phyloP scores from a whole-genome alignment of 306 rosid species.

The Rosa chinensis region DNA sequence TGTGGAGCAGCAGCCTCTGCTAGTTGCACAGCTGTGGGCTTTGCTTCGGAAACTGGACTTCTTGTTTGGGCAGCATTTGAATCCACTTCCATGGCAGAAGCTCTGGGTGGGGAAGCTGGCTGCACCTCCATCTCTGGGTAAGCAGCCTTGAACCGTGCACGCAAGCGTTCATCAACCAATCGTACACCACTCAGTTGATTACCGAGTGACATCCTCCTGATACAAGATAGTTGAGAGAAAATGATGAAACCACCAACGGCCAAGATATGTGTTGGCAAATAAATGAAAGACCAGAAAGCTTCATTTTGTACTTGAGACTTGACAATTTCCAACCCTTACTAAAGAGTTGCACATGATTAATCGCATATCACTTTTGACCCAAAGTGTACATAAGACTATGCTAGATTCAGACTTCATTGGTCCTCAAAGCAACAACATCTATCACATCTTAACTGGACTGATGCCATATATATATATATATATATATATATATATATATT shows the following conservation, averaged over 20 bases:
- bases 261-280: background rate
- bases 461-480: background rate
- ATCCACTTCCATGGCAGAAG: constrained; percentile 80
- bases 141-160: constrained; percentile 97
- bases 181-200: constrained; percentile 90
- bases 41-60: constrained; percentile 60
- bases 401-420: background rate
- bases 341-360: background rate
- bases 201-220: constrained; percentile 98
- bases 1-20: constrained; percentile 43
- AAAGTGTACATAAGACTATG: background rate
- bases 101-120: constrained; percentile 85
- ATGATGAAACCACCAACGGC: background rate
- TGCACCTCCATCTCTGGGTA: constrained; percentile 95
- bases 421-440: background rate
- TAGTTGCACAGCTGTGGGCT: constrained; percentile 38
- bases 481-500: no score
- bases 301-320: background rate
- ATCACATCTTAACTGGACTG: background rate
- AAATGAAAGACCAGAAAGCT: background rate
- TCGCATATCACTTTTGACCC: background rate
- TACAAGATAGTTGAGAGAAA: constrained; percentile 1
- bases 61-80: constrained; percentile 48
- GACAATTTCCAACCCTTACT: background rate
- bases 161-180: constrained; percentile 88